Conservation (phyloP, 805 yeast genomes). For the Candida xyloterini region DNA sequence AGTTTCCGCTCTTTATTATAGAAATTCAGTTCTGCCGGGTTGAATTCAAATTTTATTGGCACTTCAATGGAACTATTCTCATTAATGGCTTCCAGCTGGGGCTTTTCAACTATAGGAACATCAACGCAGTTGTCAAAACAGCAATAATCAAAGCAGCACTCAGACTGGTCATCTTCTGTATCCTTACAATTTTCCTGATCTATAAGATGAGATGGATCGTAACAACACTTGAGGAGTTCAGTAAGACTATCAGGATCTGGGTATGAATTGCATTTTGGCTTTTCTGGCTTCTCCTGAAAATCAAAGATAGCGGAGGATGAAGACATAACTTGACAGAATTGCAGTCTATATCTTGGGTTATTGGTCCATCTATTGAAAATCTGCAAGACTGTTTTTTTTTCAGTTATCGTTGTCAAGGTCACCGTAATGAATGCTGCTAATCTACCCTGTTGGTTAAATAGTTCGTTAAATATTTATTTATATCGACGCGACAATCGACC, state of each 20-base stretch:
- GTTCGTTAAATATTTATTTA: neutral
- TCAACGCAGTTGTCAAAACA: conserved; percentile 21
- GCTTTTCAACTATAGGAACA: neutral
- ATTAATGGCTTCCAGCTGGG: neutral
- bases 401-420: neutral
- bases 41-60: neutral
- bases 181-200: conserved; percentile 1
- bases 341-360: neutral
- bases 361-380: neutral
- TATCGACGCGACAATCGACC: conserved; percentile 3
- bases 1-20: neutral
- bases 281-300: conserved; percentile 11
- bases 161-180: conserved; percentile 11
- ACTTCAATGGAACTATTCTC: neutral
- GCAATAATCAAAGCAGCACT: conserved; percentile 28
- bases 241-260: conserved; percentile 15
- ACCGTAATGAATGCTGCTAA: neutral
- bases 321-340: neutral
- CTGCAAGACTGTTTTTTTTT: neutral
- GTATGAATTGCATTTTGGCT: conserved; percentile 6
- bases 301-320: neutral
- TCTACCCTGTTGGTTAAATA: conserved; percentile 7
- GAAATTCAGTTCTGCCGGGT: neutral
- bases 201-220: conserved; percentile 24
- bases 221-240: conserved; percentile 24